Conservation (phyloP, 1,284 basidiomycete species). For the Agroathelia rolfsii region DNA sequence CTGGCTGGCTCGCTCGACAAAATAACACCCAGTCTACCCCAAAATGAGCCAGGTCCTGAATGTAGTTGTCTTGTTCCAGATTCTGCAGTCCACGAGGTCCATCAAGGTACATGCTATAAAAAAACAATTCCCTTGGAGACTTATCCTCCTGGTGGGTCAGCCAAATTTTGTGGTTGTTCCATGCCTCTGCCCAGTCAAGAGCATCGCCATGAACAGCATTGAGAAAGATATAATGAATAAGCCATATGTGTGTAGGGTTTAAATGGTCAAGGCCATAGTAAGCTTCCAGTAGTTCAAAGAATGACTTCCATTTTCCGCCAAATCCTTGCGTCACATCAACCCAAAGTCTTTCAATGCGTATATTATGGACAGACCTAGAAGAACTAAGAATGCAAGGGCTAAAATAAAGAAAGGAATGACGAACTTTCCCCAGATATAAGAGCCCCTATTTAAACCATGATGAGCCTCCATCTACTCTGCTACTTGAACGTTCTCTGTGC, state of each 20-base stretch:
- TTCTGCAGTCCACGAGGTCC: slow-evolving; percentile 12
- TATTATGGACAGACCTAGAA: slow-evolving; percentile 26
- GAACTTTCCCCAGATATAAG: slow-evolving; percentile 29
- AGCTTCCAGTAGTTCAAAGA: slow-evolving; percentile 18
- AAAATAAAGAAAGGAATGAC: slow-evolving; percentile 3
- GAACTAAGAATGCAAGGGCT: slow-evolving; percentile 1
- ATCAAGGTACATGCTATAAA: slow-evolving; percentile 10
- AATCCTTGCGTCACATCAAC: slow-evolving; percentile 23
- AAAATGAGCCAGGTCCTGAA: slow-evolving; percentile 11
- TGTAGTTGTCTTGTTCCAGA: slow-evolving; percentile 4
- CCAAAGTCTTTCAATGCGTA: slow-evolving; percentile 28
- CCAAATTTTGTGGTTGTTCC: slow-evolving; percentile 18
- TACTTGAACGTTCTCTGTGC: slow-evolving; percentile 18
- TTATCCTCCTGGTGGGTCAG: slow-evolving; percentile 9
- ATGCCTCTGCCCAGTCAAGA: slow-evolving; percentile 13
- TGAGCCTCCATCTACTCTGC: slow-evolving; percentile 21
- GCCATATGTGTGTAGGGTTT: slow-evolving; percentile 17
- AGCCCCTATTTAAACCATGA: slow-evolving; percentile 17
- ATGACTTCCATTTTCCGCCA: slow-evolving; percentile 24
- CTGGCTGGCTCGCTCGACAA: too few relatives aligned
- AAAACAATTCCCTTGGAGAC: slow-evolving; percentile 11
- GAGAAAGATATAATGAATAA: slow-evolving; percentile 17
- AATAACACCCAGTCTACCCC: slow-evolving; percentile 21
- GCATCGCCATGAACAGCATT: slow-evolving; percentile 11
- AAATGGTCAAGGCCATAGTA: slow-evolving; percentile 13